phyloP scores from a whole-genome alignment of 2,329 filamentous ascomycete species.

The Trichoderma pleuroti region DNA sequence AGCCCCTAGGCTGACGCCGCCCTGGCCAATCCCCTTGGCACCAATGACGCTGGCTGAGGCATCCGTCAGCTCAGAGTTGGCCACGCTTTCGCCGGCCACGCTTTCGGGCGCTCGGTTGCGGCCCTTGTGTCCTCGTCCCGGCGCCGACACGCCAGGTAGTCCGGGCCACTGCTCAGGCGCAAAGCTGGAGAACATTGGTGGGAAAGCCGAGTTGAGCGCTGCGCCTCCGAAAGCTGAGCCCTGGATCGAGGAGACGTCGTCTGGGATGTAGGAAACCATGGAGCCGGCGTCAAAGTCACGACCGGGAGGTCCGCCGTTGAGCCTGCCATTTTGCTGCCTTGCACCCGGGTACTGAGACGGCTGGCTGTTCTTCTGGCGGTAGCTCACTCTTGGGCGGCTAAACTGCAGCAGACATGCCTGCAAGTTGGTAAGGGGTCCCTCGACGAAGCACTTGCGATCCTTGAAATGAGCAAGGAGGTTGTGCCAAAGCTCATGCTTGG shows the following conservation, averaged over 20 bases:
- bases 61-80: constrained; percentile 86
- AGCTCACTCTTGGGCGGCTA: constrained; percentile 86
- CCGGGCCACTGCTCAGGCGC: constrained; percentile 84
- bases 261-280: constrained; percentile 90
- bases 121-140: constrained; percentile 63
- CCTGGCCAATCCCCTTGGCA: constrained; percentile 72
- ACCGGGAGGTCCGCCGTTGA: constrained; percentile 39
- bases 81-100: constrained; percentile 86
- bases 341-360: constrained; percentile 63
- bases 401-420: constrained; percentile 95
- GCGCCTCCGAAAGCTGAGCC: constrained; percentile 85
- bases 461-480: constrained; percentile 94
- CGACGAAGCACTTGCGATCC: constrained; percentile 91
- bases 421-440: constrained; percentile 92
- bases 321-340: constrained; percentile 40
- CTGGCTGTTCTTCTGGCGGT: constrained; percentile 75
- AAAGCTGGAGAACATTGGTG: constrained; percentile 94
- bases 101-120: constrained; percentile 69
- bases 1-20: constrained; percentile 79
- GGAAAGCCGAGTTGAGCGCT: constrained; percentile 70
- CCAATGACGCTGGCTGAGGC: constrained; percentile 73
- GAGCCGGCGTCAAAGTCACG: constrained; percentile 75
- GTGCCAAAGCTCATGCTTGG: constrained; percentile 98
- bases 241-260: constrained; percentile 95
- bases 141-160: constrained; percentile 59